Percentiles rank a stretch among this genome's conserved stretches.
Conservation (phyloP, 2,329 filamentous ascomycete species). For the Shiraia sp. region DNA sequence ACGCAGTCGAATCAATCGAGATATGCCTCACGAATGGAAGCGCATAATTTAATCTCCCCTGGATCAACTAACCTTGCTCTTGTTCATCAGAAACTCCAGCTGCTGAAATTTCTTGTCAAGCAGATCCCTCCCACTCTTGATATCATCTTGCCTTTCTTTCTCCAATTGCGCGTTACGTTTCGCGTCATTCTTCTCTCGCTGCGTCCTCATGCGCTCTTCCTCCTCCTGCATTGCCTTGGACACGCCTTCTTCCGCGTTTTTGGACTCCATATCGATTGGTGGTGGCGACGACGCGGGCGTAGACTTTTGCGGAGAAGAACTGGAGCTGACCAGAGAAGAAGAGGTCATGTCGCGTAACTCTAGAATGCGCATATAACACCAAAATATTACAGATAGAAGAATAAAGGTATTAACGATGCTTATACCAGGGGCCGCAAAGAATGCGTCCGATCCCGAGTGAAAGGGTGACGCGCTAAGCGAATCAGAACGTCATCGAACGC, state of each 20-base stretch:
- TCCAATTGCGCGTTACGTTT: slow-evolving; percentile 50
- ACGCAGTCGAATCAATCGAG: neutral
- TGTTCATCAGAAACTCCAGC: slow-evolving; percentile 56
- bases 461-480: slow-evolving; percentile 28
- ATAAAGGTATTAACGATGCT: neutral
- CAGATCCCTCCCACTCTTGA: slow-evolving; percentile 50
- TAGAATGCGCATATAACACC: neutral
- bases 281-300: slow-evolving; percentile 43
- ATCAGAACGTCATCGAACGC: slow-evolving; percentile 27
- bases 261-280: slow-evolving; percentile 31
- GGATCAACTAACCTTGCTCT: slow-evolving; percentile 48
- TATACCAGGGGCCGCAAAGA: slow-evolving; percentile 12
- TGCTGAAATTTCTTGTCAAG: slow-evolving; percentile 57
- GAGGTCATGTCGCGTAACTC: slow-evolving; percentile 22
- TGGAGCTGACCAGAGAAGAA: slow-evolving; percentile 25
- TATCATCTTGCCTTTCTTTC: slow-evolving; percentile 51
- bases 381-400: neutral
- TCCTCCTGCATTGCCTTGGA: slow-evolving; percentile 51
- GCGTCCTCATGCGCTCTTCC: slow-evolving; percentile 50
- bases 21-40: too few relatives aligned
- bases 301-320: slow-evolving; percentile 28
- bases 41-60: too few relatives aligned
- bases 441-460: slow-evolving; percentile 13
- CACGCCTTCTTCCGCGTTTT: slow-evolving; percentile 27
- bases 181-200: slow-evolving; percentile 50